Conservation (phyloP, 768 basidiomycete species). For the Panaeolus cyanescens region DNA sequence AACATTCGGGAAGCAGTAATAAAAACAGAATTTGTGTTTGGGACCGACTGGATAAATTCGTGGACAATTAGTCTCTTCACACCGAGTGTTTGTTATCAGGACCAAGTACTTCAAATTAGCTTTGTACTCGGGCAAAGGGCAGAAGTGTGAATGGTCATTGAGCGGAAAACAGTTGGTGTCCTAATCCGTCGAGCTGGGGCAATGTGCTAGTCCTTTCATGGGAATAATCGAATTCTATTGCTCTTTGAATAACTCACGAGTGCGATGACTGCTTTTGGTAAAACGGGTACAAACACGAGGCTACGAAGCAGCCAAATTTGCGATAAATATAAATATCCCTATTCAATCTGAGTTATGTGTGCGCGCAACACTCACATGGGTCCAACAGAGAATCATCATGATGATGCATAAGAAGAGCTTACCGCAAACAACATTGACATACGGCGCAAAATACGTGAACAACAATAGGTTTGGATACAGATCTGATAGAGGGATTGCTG, state of each 20-base stretch:
- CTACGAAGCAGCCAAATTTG: background rate
- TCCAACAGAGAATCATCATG: background rate
- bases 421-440: too few relatives aligned
- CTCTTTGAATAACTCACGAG: background rate
- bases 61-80: constrained; percentile 13
- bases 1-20: constrained; percentile 15
- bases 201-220: constrained; percentile 14
- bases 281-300: background rate
- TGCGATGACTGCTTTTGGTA: background rate
- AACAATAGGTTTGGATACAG: too few relatives aligned
- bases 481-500: too few relatives aligned
- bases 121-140: constrained; percentile 1
- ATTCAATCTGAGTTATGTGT: background rate
- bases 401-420: too few relatives aligned
- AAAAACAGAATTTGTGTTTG: constrained; percentile 24
- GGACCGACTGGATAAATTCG: constrained; percentile 24
- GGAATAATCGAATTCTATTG: constrained; percentile 5
- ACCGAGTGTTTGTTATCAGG: background rate
- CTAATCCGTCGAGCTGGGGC: constrained; percentile 21
- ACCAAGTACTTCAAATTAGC: background rate
- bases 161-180: background rate
- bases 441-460: too few relatives aligned
- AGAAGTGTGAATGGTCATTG: background rate
- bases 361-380: background rate
- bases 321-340: constrained; percentile 1